Percentiles rank a stretch among this genome's conserved stretches.
These are phyloP conservation scores for Lodderomyces beijingensis DNA, from an alignment of 1,139 yeast genomes.

Conservation along the genomic window DNA sequence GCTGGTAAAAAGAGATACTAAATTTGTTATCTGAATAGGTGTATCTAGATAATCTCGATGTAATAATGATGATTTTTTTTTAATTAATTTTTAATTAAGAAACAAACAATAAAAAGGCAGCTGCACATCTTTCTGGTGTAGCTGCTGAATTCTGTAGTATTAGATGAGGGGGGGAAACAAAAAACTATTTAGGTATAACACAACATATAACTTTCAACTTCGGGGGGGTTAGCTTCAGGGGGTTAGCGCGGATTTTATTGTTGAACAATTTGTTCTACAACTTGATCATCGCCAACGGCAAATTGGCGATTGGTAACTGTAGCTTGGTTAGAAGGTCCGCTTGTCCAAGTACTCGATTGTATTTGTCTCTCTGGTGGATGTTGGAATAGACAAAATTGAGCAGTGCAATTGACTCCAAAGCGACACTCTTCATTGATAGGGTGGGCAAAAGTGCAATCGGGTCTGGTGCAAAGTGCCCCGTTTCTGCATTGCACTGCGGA, in stretches of 20 bases:
- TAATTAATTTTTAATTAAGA: too few species aligned
- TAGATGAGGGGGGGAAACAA: too few species aligned
- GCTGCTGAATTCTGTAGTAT: too few species aligned
- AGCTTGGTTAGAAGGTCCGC: constrained; percentile 7
- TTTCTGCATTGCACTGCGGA: constrained; percentile 72
- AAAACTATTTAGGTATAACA: too few species aligned
- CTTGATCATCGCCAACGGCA: constrained; percentile 76
- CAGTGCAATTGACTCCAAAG: constrained; percentile 70
- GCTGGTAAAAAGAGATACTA: constrained; percentile 73
- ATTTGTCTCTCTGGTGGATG: constrained; percentile 72
- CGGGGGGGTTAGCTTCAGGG: too few species aligned
- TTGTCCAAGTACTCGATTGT: constrained; percentile 11
- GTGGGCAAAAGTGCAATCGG: constrained; percentile 79
- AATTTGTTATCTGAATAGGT: too few species aligned
- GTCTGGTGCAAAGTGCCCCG: constrained; percentile 71
- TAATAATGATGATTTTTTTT: too few species aligned
- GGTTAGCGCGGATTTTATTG: constrained; percentile 15
- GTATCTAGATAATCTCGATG: too few species aligned
- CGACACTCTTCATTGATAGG: constrained; percentile 77
- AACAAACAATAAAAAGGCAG: too few species aligned
- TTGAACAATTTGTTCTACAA: constrained; percentile 65
- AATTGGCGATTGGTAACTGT: constrained; percentile 47
- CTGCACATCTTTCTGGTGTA: too few species aligned
- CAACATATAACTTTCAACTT: too few species aligned
- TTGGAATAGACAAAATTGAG: constrained; percentile 62